Evolutionary conservation across 164 flowering plant species (phyloP), one percentile per base, ranked within the genome.

Genomic region (Macadamia tetraphylla): DNA sequence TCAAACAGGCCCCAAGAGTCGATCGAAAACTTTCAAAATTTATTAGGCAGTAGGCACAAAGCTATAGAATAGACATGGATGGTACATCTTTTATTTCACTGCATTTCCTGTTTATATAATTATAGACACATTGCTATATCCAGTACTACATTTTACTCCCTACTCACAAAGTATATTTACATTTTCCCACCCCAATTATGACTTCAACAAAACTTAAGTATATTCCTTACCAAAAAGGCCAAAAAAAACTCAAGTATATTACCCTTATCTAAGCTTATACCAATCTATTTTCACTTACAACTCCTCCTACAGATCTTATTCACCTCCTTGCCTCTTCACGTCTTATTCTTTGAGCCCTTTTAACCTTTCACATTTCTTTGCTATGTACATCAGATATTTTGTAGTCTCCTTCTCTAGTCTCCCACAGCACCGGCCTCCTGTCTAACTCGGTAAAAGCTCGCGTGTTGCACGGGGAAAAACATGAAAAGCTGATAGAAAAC

Each of bases 361-460:
- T 59, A 15, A 29, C 53, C 18, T 29, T 43, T 9, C 40, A 51
- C 29, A 48, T 31, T 58, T 65, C 44, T 62, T 44, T 32, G 63
- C 46, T 75, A 67, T 75, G 12, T 71, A 70, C 66, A 70, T 64
- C 59, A 63, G 13, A 29, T 43, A 64, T 11, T 29, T 14, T 42
- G 23, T 23, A 32, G 29, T 63, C 23, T 23, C 23, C 23, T 23
- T 23, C 23, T 23, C 23, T 23, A 0, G 5, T 35, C 40, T 35
- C 40, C 40, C 40, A 35, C 67, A 67, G 59, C 71, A 51, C 68
- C 68, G 71, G 71, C 72, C 63, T 75, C 58, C 63, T 23, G 23
- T 23, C 23, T 23, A 23, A 23, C 23, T 12, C 4, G 10, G 67
- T 46, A 69, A 60, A 67, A 68, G 75, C 72, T 43, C 70, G 59